phyloP scores from a whole-genome alignment of 805 yeast species.

The Dipodascopsis uninucleata region DNA sequence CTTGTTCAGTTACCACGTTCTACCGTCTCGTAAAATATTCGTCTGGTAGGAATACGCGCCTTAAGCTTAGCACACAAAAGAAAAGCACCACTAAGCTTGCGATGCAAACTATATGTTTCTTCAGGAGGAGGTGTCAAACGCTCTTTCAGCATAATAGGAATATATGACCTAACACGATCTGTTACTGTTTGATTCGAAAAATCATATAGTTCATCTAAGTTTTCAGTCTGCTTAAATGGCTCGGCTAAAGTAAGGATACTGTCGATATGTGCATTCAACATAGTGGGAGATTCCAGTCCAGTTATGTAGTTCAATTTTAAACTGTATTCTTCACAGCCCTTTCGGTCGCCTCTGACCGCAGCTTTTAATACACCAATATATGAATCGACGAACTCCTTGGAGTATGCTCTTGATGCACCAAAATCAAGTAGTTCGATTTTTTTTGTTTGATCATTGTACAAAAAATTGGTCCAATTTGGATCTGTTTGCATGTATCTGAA shows the following conservation, averaged over 20 bases:
- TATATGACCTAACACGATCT: conserved; percentile 83
- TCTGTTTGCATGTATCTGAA: conserved; percentile 96
- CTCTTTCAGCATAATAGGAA: conserved; percentile 84
- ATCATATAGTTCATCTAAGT: conserved; percentile 53
- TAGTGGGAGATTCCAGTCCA: conserved; percentile 76
- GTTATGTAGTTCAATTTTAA: conserved; percentile 79
- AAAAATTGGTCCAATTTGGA: conserved; percentile 98
- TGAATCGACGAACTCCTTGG: conserved; percentile 59
- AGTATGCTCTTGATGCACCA: conserved; percentile 87
- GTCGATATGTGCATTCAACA: conserved; percentile 90
- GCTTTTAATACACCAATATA: conserved; percentile 72
- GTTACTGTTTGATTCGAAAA: conserved; percentile 87
- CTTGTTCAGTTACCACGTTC: conserved; percentile 38
- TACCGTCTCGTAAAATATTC: conserved; percentile 71
- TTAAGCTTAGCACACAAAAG: conserved; percentile 79
- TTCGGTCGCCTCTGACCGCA: conserved; percentile 66
- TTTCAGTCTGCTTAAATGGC: conserved; percentile 62
- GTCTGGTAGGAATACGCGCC: conserved; percentile 78
- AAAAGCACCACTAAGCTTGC: conserved; percentile 92
- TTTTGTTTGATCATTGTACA: conserved; percentile 66
- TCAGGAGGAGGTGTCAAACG: conserved; percentile 97
- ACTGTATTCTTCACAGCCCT: conserved; percentile 61
- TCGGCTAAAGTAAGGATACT: conserved; percentile 89
- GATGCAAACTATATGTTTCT: conserved; percentile 93
- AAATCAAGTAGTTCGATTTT: conserved; percentile 87